Evolutionary conservation across 169 alveolate species (phyloP), one percentile per base, ranked within the genome.

Genomic region (Besnoitia besnoiti): DNA sequence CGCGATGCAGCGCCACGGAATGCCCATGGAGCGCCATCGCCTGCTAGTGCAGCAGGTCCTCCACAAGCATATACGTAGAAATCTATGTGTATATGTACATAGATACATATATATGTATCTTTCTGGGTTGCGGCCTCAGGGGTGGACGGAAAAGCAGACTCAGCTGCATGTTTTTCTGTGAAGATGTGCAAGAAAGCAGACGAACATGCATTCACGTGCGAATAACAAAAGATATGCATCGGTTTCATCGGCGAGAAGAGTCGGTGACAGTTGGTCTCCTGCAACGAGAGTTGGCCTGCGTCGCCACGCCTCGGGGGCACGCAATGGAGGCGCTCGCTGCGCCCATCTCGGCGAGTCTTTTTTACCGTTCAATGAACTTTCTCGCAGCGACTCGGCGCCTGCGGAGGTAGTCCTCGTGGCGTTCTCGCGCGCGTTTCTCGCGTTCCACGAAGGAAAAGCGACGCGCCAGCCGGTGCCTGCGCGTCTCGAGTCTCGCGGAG

Each of bases 391-490:
- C 33, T 30, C 59, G n/a, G 39, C 87, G 49, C 19, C 40, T 37
- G 61, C 59, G 4, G 4, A 77, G 87, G 59, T 77, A 39, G 4
- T 77, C 87, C 55, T 77, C 44, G 47, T 77, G 87, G 37, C 87
- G 49, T 44, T 77, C 87, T 16, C 87, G 49, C 10, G 87, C 87
- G 27, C 87, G n/a, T 39, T 44, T 39, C 59, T 77, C 61, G 8
- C 87, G 87, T 35, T 77, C 87, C 59, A 77, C 87, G 37, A 77
- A 39, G 50, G 87, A 77, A 2, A 39, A 77, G 4, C 47, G 49
- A 2, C 87, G 55, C 2, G 87, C 35, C 61, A 77, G 8, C 19
- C 87, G 87, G 50, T 35, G 40, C 47, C 87, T 30, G 59, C 40
- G 35, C 33, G 87, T 27, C 87, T 77, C 87, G 37, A 77, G 47